A percentile compares a stretch with the other conserved stretches of the same genome.
These are phyloP conservation scores for Russula vinacea DNA, from an alignment of 768 basidiomycete species.

Conservation along the genomic window DNA sequence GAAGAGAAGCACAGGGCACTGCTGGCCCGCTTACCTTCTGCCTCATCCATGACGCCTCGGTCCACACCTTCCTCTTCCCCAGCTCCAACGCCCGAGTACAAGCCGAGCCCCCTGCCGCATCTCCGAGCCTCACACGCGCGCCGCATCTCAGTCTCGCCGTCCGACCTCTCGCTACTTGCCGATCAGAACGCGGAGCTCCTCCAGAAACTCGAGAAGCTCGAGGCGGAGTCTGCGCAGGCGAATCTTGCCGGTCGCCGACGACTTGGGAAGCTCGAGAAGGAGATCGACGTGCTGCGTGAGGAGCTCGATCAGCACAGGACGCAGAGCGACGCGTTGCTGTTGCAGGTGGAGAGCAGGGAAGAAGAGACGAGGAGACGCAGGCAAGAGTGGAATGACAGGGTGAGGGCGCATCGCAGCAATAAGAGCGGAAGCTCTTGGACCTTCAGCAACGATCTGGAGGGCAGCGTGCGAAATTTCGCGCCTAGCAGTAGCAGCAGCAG, in stretches of 20 bases:
- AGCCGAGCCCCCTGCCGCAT: conserved; percentile 23
- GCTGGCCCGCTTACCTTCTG: conserved; percentile 54
- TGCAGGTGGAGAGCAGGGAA: conserved; percentile 49
- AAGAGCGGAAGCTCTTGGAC: conserved; percentile 33
- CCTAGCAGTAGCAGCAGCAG: conserved; percentile 49
- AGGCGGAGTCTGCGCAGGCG: conserved; percentile 61
- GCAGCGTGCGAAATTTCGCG: conserved; percentile 55
- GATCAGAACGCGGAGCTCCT: conserved; percentile 84
- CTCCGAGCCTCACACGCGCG: conserved; percentile 37
- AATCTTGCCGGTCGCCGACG: conserved; percentile 67
- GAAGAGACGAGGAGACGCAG: conserved; percentile 38
- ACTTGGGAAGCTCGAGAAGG: conserved; percentile 71
- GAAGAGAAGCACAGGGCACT: conserved; percentile 71
- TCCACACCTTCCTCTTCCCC: conserved; percentile 32
- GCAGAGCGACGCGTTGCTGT: conserved; percentile 67
- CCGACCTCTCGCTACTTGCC: conserved; percentile 66
- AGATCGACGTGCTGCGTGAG: conserved; percentile 68
- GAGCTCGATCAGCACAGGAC: conserved; percentile 76
- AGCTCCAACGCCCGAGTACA: conserved; percentile 29
- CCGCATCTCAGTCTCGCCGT: conserved; percentile 61
- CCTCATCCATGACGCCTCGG: conserved; percentile 29
- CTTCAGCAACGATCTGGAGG: conserved; percentile 31
- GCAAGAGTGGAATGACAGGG: conserved; percentile 50
- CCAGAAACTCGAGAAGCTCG: conserved; percentile 69
- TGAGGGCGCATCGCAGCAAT: conserved; percentile 48